Conservation (phyloP, 768 basidiomycete genomes). For the Cyclocybe aegerita region DNA sequence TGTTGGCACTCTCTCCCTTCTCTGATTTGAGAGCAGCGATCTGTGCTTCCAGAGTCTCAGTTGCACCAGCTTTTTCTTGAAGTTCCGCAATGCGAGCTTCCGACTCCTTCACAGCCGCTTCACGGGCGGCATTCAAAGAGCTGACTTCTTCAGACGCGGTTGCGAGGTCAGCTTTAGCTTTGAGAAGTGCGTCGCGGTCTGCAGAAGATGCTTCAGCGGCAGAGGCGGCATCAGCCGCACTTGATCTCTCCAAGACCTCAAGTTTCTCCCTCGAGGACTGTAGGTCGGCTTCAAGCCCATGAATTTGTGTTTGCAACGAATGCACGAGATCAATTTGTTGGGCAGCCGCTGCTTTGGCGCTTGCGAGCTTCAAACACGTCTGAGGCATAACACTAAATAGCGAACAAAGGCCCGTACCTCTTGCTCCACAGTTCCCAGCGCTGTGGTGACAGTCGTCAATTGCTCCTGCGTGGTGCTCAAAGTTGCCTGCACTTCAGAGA, state of each 20-base stretch:
- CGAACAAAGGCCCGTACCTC: conserved; percentile 42
- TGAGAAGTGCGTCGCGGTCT: conserved; percentile 63
- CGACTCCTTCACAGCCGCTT: conserved; percentile 46
- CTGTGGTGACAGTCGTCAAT: conserved; percentile 28
- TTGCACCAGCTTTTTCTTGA: conserved; percentile 43
- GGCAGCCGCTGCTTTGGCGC: conserved; percentile 37
- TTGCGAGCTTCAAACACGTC: conserved; percentile 44
- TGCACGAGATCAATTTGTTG: conserved; percentile 47
- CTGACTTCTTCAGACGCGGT: conserved; percentile 52
- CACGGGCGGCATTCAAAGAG: conserved; percentile 49
- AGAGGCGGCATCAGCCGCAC: conserved; percentile 41
- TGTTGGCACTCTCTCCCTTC: conserved; percentile 68
- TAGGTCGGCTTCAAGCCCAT: conserved; percentile 50
- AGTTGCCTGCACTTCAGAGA: conserved; percentile 40
- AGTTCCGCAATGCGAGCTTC: conserved; percentile 44
- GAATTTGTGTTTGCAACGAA: conserved; percentile 49
- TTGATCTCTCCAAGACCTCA: conserved; percentile 45
- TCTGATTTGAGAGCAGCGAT: conserved; percentile 55
- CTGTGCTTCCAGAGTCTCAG: conserved; percentile 45
- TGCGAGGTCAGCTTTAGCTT: conserved; percentile 62
- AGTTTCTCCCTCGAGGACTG: conserved; percentile 50
- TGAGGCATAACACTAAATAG: conserved; percentile 2
- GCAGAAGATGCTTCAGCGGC: conserved; percentile 51
- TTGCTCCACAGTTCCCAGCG: conserved; percentile 41
- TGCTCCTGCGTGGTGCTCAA: conserved; percentile 36